Percentiles rank a stretch among this genome's conserved stretches.
These are phyloP conservation scores for Suillus variegatus DNA, from an alignment of 768 basidiomycete genomes.

Conservation along the genomic window DNA sequence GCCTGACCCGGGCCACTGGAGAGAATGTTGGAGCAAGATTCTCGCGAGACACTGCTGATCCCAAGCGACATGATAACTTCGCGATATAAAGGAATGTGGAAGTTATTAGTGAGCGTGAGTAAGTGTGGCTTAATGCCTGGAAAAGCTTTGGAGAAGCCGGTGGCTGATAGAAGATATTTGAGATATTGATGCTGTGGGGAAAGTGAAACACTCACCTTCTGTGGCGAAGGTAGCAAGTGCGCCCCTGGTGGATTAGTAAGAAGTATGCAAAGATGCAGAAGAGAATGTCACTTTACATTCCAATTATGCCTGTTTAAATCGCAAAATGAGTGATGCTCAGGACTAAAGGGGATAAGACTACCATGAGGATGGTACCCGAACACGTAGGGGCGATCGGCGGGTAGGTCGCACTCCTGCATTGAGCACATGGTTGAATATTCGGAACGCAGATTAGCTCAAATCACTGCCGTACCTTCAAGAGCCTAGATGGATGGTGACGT, in stretches of 20 bases:
- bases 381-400: constrained; percentile 89
- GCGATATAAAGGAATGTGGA: constrained; percentile 89
- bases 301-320: constrained; percentile 79
- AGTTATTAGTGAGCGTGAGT: constrained; percentile 88
- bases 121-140: constrained; percentile 94
- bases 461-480: constrained; percentile 46
- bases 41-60: constrained; percentile 89
- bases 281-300: constrained; percentile 66
- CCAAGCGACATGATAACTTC: constrained; percentile 88
- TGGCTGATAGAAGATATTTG: constrained; percentile 49
- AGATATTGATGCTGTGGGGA: constrained; percentile 8
- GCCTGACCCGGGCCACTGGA: constrained; percentile 58
- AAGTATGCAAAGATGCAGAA: neutral
- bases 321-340: constrained; percentile 7
- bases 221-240: constrained; percentile 96
- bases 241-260: constrained; percentile 56
- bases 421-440: constrained; percentile 2
- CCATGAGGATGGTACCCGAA: constrained; percentile 99
- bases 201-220: constrained; percentile 59
- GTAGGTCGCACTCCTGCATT: constrained; percentile 77
- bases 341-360: constrained; percentile 2
- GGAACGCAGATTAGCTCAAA: neutral
- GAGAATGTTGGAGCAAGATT: constrained; percentile 88
- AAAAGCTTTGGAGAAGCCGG: constrained; percentile 86
- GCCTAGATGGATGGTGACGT: constrained; percentile 31